Percentiles rank a stretch among this genome's conserved stretches.
Conservation (phyloP, 2,329 filamentous ascomycete genomes). For the Colletotrichum higginsianum region DNA sequence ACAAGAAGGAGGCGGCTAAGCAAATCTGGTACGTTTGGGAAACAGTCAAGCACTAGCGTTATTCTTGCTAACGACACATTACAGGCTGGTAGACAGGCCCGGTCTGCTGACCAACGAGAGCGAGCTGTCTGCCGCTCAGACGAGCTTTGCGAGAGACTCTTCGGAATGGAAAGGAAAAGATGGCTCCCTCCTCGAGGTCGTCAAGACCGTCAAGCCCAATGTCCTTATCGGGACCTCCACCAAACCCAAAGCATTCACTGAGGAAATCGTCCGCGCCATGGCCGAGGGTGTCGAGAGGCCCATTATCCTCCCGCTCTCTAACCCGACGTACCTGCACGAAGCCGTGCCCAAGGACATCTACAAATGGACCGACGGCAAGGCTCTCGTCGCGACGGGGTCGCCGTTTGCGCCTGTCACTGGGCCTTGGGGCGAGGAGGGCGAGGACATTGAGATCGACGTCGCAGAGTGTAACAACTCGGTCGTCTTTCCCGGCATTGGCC, state of each 20-base stretch:
- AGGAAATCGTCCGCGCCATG: conserved; percentile 83
- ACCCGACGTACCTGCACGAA: conserved; percentile 88
- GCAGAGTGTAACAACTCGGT: conserved; percentile 93
- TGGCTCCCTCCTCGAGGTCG: conserved; percentile 74
- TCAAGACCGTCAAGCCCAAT: conserved; percentile 82
- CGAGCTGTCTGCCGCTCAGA: conserved; percentile 77
- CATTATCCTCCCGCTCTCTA: conserved; percentile 86
- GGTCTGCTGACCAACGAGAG: conserved; percentile 79
- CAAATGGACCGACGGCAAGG: conserved; percentile 83
- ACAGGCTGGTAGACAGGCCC: conserved; percentile 84
- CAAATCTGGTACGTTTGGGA: conserved; percentile 78
- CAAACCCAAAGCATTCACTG: conserved; percentile 80
- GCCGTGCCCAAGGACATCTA: conserved; percentile 83
- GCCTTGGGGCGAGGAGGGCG: conserved; percentile 64
- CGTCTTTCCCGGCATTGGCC: conserved; percentile 88
- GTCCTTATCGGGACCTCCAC: conserved; percentile 90
- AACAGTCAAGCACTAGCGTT: rapidly evolving
- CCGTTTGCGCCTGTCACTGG: conserved; percentile 83
- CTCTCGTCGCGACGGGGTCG: conserved; percentile 85
- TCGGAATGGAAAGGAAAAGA: conserved; percentile 74
- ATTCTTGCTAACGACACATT: neutral
- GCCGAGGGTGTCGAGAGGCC: conserved; percentile 79
- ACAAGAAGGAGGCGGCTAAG: conserved; percentile 80
- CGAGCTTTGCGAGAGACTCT: conserved; percentile 75
- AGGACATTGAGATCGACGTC: conserved; percentile 62